Evolutionary conservation across 352 stramenopile species (phyloP), one percentile per base, ranked within the genome.

Genomic region (Globisporangium alternatum): DNA sequence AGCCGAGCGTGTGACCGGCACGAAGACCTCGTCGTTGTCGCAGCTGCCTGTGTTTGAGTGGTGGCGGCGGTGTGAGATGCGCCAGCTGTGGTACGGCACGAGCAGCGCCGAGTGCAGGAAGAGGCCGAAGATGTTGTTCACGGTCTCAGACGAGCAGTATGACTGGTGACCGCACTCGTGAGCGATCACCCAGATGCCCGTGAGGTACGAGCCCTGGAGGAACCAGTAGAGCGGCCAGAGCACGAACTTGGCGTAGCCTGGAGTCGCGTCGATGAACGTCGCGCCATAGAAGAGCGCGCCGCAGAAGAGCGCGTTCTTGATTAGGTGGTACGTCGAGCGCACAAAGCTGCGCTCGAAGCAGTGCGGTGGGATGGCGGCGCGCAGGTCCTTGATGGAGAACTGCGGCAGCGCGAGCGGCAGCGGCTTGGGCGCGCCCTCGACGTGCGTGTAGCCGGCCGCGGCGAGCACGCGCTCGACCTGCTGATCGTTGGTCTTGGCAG

Each of bases 31-130:
- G 72, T 98, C 97, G 77, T 99, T 97, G 68, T 98, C 93, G 71
- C 87, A 96, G 65, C 78, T 94, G 30, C 89, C 93, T 49, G 98
- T 96, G 81, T 98, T 95, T 57, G 97, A 98, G 82, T 98, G 96
- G 80, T 98, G 95, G 44, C 97, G 88, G 49, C 93, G 95, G 83
- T 99, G 96, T 45, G 90, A 97, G 73, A 97, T 91, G 68, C 97
- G 90, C 97, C 97, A 99, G 58, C 90, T 97, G 89, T 99, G 98
- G 91, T 99, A 99, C 9, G 97, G 97, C 66, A 99, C 97, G 35
- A 99, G 85, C 41, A 99, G 80, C 33, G 88, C 85, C 70, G 97
- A 98, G 83, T 99, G 97, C 43, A 98, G 78, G 61, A 99, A 76
- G 68, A 98, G 96, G 7, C 97, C 97, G 53, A 99, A 88, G 48